Evolutionary conservation across 176 grass and related monocot species (phyloP), one percentile per base, ranked within the genome.

Genomic region (Oryza australiensis): DNA sequence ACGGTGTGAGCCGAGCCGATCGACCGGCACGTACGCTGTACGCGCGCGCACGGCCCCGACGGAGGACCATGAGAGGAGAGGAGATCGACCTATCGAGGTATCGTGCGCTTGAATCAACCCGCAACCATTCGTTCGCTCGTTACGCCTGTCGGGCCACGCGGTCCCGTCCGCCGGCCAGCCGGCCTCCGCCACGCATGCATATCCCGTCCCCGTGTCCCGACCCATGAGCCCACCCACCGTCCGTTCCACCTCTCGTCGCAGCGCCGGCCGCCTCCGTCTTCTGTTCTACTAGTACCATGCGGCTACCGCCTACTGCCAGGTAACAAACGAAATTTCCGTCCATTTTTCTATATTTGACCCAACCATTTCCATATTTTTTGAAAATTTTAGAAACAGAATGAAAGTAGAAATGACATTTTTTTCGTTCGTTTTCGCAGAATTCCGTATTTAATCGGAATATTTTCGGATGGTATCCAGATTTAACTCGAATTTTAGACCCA

Each of bases 41-140:
- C 72, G 29, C 0, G 77, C 34, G 16, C 2, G 26, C 34, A 40
- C 82, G 66, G 80, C 49, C 11, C 33, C 46, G 4, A 20, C 82
- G 53, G 80, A 35, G 20, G 13, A 40, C 29, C 18, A 5, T n/a
- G 51, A 38, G 22, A 5, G 6, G 22, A 40, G 51, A 38, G 22
- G 16, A 9, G 22, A 40, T 40, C 1, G 22, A 5, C 38, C 0
- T 67, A 14, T 49, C 12, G 41, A 57, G 59, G 66, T 62, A 26
- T 16, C 66, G 87, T 89, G 68, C 35, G 83, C 16, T 46, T n/a
- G 83, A 85, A 62, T 88, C 55, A 60, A 24, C 51, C 51, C 6
- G 51, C 51, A 22, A 8, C 51, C 51, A 55, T 22, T 55, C 51
- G 51, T n/a, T 55, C 49, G 76, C 70, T 74, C 87, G 87, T 80